These are phyloP conservation scores for Westerdykella aurantiaca DNA, from an alignment of 2,329 filamentous ascomycete species.

Conservation along the genomic window DNA sequence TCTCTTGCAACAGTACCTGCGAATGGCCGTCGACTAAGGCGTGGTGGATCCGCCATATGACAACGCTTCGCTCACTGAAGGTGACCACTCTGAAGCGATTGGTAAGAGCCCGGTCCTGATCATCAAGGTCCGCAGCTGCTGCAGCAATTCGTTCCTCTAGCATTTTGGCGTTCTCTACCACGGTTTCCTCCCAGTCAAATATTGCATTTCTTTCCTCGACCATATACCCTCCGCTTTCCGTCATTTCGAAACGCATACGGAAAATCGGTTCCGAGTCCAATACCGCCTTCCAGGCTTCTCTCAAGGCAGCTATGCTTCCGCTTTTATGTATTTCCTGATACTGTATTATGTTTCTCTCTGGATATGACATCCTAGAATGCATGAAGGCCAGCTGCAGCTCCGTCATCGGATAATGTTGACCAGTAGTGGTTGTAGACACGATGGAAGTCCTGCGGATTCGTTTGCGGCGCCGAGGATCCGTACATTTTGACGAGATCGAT, in stretches of 20 bases:
- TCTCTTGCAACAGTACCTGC: constrained; percentile 8
- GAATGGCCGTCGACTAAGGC: constrained; percentile 32
- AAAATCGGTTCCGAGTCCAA: constrained; percentile 21
- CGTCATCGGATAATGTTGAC: neutral
- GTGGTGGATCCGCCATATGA: constrained; percentile 31
- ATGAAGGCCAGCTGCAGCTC: constrained; percentile 3
- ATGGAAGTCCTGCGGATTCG: too few species aligned
- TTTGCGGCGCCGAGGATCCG: too few species aligned
- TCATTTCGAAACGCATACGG: constrained; percentile 2
- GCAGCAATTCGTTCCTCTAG: too few species aligned
- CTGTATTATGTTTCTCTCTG: constrained; percentile 2
- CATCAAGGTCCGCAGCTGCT: too few species aligned
- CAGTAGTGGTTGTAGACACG: too few species aligned
- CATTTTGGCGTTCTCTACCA: too few species aligned
- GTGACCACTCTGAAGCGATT: constrained; percentile 1
- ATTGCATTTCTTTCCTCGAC: too few species aligned
- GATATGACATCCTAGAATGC: neutral
- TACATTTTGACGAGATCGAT: too few species aligned
- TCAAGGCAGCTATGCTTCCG: constrained; percentile 7
- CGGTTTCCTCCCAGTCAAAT: too few species aligned
- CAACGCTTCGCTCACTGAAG: constrained; percentile 1
- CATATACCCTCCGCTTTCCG: neutral
- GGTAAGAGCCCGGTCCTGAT: too few species aligned
- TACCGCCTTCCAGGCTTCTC: constrained; percentile 20
- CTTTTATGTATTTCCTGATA: constrained; percentile 2